Evolutionary conservation across 352 stramenopile species (phyloP).

Genomic region (Globisporangium heterothallicum): DNA sequence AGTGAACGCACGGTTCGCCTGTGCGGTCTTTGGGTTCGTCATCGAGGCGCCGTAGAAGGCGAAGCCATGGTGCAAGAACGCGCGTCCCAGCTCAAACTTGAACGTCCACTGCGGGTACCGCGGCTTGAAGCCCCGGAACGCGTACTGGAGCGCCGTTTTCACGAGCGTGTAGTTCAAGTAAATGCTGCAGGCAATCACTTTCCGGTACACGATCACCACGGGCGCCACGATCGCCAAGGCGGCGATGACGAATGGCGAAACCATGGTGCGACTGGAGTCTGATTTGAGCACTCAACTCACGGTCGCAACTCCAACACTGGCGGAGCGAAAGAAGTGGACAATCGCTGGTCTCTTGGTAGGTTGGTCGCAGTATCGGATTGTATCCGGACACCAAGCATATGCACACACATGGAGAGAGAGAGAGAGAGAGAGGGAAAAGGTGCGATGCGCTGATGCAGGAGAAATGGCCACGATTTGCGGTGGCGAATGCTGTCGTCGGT

Average conservation of each 20-base stretch:
- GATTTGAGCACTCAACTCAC: no score
- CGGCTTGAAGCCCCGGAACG: not conserved
- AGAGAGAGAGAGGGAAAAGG: no score
- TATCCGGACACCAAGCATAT: no score
- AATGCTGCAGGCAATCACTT: not conserved
- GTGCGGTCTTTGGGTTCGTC: conserved; percentile 10
- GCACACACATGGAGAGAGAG: no score
- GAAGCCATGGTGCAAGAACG: conserved; percentile 15
- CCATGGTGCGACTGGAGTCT: no score
- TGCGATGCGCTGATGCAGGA: no score
- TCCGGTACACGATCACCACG: not conserved
- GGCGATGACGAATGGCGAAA: not conserved
- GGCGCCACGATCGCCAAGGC: not conserved
- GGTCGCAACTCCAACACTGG: no score
- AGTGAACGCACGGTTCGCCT: conserved; percentile 16
- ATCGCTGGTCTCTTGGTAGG: no score
- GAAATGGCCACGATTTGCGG: no score
- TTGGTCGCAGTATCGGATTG: no score
- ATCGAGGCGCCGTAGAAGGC: conserved; percentile 12
- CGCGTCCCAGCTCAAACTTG: conserved; percentile 22
- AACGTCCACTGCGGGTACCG: conserved; percentile 22
- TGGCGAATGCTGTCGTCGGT: no score
- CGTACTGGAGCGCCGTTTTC: not conserved
- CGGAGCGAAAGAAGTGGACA: no score
- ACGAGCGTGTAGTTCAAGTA: not conserved